Base-by-base conservation (phyloP, 352 stramenopile genomes). In the Pythium vanterpoolii region DNA sequence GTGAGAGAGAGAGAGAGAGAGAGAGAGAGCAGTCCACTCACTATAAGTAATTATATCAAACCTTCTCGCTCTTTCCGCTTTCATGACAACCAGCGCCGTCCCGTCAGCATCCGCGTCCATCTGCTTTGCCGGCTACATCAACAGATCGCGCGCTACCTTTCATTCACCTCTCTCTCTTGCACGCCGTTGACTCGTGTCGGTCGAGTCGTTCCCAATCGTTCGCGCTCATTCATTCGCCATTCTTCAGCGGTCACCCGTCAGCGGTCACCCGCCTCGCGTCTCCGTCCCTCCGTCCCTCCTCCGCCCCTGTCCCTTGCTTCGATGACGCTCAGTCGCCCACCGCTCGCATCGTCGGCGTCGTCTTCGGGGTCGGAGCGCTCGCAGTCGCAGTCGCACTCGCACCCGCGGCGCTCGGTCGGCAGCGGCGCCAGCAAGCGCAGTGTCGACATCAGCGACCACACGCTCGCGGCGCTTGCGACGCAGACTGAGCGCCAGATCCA, bases 341-440 rank as follows among this genome's bases (percentile, higher is more conserved):
- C 27, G 50, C 28, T 45, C 51, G 45, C 59, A 4, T 55, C 33
- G 18, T 60, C 59, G 5, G 43, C 26, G 21, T 60, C 51, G 4
- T 67, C 60, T 1, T 58, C 51, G 18, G 60, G 38, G 23, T 62
- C 60, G 2, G 60, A 62, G 14, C 51, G 52, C 26, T 68, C 39
- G 21, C 54, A 27, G 19, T 53, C 51, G 46, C 28, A 14, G 5
- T 55, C 44, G 16, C 44, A 33, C 31, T 36, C 60, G 14, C n/a
- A n/a, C n/a, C n/a, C n/a, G n/a, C n/a, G n/a, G n/a, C 60, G 51
- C 49, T 57, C 54, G 26, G 27, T 38, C 23, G 23, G 36, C 26
- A 67, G 36, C 30, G 36, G 27, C 33, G 55, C 18, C 27, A 56
- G 34, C 19, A 56, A 33, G 51, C 52, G 60, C 52, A 51, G 38